Base-by-base conservation (phyloP, 345 rosid genomes). In the Eucalyptus brandiana region DNA sequence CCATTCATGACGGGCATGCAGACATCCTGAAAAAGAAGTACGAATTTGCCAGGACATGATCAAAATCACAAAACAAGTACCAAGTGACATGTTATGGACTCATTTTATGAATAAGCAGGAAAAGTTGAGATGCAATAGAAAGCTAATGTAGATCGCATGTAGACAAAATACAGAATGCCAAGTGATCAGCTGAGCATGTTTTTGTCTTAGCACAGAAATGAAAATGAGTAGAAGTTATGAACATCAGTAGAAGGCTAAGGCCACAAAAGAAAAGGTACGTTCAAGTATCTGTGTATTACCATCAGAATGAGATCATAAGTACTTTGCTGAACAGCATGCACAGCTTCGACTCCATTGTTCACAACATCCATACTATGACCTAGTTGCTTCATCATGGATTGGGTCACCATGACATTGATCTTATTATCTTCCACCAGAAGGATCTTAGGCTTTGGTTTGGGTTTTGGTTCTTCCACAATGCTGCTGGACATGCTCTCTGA, bases 1-100 rank as follows among this genome's bases (percentile, higher is more conserved):
- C 99, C 99, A 91, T 96, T 96, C 96, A 98, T 93, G 53, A 96
- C 95, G 6, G 99, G 99, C 99, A 98, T 97, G 95, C 95, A 96
- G 42, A 98, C 98, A 91, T 98, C 99, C 99, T 98, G 93, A 89
- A 91, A 88, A 90, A 34, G 76, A 87, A 13, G 56, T 80, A 45
- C 2, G 67, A 50, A 87, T 18, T 51, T 88, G 17, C 40, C 32
- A 30, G 30, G 24, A n/a, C 60, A 83, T 91, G 87, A 88, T 49
- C 30, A 76, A 40, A 40, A 40, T 76, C 47, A 23, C 30, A 4
- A 76, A 76, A 76, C 30, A 76, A 40, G 47, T 76, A 40, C 85
- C 85, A 11, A 19, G 47, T 53, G 19, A 86, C 45, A 50, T 14
- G 44, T 9, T 32, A 58, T 49, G 56, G 65, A 72, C 16, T 37